Evolutionary conservation across 2,329 filamentous ascomycete species (phyloP).

Genomic region (Paecilomyces formosus): DNA sequence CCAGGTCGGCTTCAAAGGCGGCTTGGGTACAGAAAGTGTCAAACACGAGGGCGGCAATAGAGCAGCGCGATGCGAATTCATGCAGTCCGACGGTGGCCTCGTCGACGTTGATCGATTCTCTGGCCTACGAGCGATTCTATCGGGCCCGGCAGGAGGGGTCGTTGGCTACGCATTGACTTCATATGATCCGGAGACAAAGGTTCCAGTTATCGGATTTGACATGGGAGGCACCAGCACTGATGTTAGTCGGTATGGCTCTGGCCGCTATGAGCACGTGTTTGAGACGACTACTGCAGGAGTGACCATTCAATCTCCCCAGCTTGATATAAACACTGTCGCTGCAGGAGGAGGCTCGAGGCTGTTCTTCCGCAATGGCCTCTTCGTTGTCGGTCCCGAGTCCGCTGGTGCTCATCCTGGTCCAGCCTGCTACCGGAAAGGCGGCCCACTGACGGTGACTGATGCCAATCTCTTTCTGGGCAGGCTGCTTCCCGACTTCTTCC

Average conservation of each 20-base stretch:
- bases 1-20: conserved; percentile 70
- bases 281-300: conserved; percentile 86
- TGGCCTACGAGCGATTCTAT: conserved; percentile 76
- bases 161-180: conserved; percentile 86
- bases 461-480: conserved; percentile 84
- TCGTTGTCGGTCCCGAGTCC: conserved; percentile 87
- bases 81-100: conserved; percentile 75
- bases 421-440: conserved; percentile 86
- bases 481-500: conserved; percentile 85
- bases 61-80: conserved; percentile 81
- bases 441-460: conserved; percentile 84
- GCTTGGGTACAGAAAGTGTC: conserved; percentile 68
- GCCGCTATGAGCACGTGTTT: conserved; percentile 83
- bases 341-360: conserved; percentile 71
- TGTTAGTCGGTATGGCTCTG: conserved; percentile 75
- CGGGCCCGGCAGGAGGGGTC: conserved; percentile 85
- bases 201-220: conserved; percentile 83
- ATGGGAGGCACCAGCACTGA: conserved; percentile 91
- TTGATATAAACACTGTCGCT: conserved; percentile 88
- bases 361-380: conserved; percentile 65
- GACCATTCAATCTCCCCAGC: conserved; percentile 78
- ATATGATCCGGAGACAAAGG: conserved; percentile 70
- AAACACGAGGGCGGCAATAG: conserved; percentile 56
- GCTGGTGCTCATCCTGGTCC: conserved; percentile 87
- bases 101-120: conserved; percentile 56